A percentile compares a stretch with the other conserved stretches of the same genome.
phyloP scores from a whole-genome alignment of 257 asterid genomes.

The Fraxinus cuspidata region DNA sequence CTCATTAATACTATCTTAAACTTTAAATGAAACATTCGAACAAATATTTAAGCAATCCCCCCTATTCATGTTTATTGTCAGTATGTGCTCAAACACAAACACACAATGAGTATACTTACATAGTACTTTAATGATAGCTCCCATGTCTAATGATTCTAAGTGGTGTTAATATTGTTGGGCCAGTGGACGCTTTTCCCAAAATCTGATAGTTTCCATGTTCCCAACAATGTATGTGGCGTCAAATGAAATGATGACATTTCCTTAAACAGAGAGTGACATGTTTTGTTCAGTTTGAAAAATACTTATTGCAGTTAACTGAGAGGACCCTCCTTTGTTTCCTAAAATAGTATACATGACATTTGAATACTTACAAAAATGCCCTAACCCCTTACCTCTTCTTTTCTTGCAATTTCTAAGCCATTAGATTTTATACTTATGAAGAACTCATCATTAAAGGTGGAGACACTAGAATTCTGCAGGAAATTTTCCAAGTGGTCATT shows the following conservation, averaged over 20 bases:
- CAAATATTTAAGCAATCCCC: background rate
- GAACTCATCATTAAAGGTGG: background rate
- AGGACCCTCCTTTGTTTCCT: conserved; percentile 41
- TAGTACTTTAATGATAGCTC: background rate
- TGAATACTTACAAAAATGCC: conserved; percentile 38
- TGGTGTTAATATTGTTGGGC: conserved; percentile 27
- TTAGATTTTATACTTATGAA: background rate
- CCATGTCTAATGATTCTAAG: conserved; percentile 32
- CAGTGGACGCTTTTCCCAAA: conserved; percentile 55
- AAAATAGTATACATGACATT: conserved; percentile 24
- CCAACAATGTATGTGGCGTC: conserved; percentile 74
- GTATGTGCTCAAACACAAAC: background rate
- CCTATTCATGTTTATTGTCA: background rate
- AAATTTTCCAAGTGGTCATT: background rate
- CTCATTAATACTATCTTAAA: background rate
- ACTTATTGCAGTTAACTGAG: conserved; percentile 35
- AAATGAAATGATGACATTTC: conserved; percentile 67
- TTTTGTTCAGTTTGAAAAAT: conserved; percentile 41
- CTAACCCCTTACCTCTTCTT: conserved; percentile 23
- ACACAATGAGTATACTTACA: background rate
- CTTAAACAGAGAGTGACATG: conserved; percentile 32
- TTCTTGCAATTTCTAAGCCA: background rate
- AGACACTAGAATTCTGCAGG: background rate
- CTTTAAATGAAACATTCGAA: no score
- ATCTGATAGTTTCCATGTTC: conserved; percentile 86